These are phyloP conservation scores for Rasamsonia emersonii DNA, from an alignment of 2,329 filamentous ascomycete genomes.

Conservation along the genomic window DNA sequence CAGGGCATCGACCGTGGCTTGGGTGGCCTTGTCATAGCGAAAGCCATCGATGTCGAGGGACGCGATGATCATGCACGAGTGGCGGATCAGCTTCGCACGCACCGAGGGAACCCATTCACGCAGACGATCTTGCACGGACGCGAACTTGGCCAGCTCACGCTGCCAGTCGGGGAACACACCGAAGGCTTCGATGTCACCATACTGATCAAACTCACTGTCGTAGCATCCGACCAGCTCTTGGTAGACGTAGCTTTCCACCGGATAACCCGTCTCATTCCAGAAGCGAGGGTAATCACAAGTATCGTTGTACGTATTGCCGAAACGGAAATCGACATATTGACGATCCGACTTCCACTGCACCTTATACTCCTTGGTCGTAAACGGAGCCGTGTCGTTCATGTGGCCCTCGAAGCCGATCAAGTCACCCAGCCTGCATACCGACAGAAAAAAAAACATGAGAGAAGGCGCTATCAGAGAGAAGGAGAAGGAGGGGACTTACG, in stretches of 20 bases:
- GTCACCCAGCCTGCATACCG: conserved; percentile 44
- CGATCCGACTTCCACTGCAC: conserved; percentile 48
- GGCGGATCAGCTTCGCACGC: conserved; percentile 48
- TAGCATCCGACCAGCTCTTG: conserved; percentile 47
- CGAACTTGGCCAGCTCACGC: conserved; percentile 57
- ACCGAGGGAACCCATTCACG: conserved; percentile 56
- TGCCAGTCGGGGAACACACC: conserved; percentile 56
- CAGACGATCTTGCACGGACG: conserved; percentile 58
- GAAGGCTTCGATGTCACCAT: conserved; percentile 56
- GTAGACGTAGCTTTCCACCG: conserved; percentile 39
- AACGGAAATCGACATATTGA: conserved; percentile 51
- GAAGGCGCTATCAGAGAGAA: background rate
- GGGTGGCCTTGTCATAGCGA: conserved; percentile 58
- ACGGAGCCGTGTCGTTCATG: conserved; percentile 51
- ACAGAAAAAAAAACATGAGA: background rate
- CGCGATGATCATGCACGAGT: conserved; percentile 55
- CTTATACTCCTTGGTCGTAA: conserved; percentile 47
- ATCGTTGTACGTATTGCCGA: conserved; percentile 46
- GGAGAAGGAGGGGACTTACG: conserved; percentile 30
- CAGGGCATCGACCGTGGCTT: conserved; percentile 54
- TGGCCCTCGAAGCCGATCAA: conserved; percentile 55
- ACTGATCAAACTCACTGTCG: conserved; percentile 57
- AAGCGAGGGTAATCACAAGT: conserved; percentile 53
- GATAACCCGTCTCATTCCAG: conserved; percentile 51
- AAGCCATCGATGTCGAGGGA: conserved; percentile 60